Percentiles rank a stretch among this genome's conserved stretches.
phyloP scores from a whole-genome alignment of 345 rosid genomes.

The Populus euphratica region DNA sequence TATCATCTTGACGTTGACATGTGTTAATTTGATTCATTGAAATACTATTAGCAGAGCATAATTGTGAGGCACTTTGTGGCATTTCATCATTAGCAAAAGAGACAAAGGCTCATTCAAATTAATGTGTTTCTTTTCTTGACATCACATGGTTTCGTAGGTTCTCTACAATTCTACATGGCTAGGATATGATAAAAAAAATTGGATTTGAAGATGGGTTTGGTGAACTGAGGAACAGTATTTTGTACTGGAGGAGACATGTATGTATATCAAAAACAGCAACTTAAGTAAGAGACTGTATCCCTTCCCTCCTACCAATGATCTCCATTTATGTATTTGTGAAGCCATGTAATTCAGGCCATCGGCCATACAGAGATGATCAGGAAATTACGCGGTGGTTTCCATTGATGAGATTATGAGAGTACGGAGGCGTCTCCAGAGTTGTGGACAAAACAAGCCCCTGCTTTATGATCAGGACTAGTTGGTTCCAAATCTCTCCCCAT shows the following conservation, averaged over 20 bases:
- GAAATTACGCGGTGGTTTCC: constrained; percentile 16
- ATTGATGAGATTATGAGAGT: neutral
- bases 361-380: neutral
- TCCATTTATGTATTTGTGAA: neutral
- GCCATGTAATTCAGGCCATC: neutral
- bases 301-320: neutral
- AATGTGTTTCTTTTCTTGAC: neutral
- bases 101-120: neutral
- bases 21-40: neutral
- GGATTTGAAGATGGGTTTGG: neutral
- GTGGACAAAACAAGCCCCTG: neutral
- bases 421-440: neutral
- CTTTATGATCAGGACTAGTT: neutral
- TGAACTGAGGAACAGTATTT: neutral
- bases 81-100: neutral
- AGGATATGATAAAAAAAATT: no score
- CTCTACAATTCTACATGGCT: no score
- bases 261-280: neutral
- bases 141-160: neutral
- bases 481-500: neutral
- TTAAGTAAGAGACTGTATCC: neutral
- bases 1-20: neutral
- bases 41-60: neutral
- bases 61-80: neutral
- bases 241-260: neutral